Evolutionary conservation across 306 rosid species (phyloP), one percentile per base, ranked within the genome.

Genomic region (Trifolium repens): DNA sequence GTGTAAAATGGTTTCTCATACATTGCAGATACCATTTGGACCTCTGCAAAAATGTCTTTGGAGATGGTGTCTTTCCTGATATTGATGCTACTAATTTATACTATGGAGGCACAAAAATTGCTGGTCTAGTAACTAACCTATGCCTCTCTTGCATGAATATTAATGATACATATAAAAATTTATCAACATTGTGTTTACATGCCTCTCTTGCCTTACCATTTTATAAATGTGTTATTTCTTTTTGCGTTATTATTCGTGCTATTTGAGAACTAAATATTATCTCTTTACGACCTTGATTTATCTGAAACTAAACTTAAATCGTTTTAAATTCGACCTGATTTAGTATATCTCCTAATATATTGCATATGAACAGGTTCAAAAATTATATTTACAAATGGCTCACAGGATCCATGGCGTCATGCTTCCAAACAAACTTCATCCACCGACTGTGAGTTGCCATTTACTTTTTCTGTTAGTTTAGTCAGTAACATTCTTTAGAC

Each of bases 351-450:
- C 53, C 57, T 83, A 11, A 57, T 72, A 37, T 49, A 43, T 69
- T 69, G 43, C 78, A 42, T 61, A 73, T 84, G 82, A 58, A 80
- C 88, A 94, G 98, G 98, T 71, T 85, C 97, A 47, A 94, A 91
- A 77, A 94, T 94, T 79, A 78, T 94, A 67, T 94, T 94, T 71
- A 67, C 93, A 71, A 91, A 94, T 61, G 97, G 98, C 71, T 91
- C 98, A 3, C 98, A 94, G 73, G 98, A 94, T 82, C 98, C 98
- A 13, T 94, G 98, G 97, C 98, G 98, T 78, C 97, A 73, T 46
- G 98, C 98, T 9, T 94, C 98, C 24, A 94, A 94, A 75, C 96
- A 88, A 81, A 84, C 52, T 43, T 86, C 98, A 72, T 84, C 97
- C 9, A 17, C 19, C 19, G 19, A 17, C 19, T 17, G 24, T 22